Evolutionary conservation across 306 rosid genomes (phyloP).

Genomic region (Prunus salicina): DNA sequence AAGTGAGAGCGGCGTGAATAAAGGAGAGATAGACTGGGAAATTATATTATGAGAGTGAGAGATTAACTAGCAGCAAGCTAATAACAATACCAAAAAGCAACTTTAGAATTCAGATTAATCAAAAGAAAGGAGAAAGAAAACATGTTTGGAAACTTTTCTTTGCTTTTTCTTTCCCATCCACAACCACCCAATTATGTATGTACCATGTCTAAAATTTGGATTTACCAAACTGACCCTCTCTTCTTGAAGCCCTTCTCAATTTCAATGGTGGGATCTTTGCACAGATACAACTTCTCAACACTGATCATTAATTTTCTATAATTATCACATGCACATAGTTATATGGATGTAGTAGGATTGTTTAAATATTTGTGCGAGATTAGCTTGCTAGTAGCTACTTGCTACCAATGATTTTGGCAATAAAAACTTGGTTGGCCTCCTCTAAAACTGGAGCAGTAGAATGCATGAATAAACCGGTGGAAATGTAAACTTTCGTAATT

Average conservation of each 20-base stretch:
- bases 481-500: too few species aligned
- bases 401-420: neutral
- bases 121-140: constrained; percentile 9
- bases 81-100: constrained; percentile 11
- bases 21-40: constrained; percentile 66
- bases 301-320: neutral
- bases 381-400: neutral
- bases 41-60: constrained; percentile 1
- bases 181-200: constrained; percentile 34
- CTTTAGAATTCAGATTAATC: constrained; percentile 14
- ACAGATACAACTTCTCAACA: neutral
- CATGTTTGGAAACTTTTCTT: constrained; percentile 43
- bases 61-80: constrained; percentile 31
- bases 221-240: constrained; percentile 11
- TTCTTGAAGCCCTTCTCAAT: neutral
- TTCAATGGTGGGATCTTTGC: neutral
- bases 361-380: neutral
- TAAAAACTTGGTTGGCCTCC: neutral
- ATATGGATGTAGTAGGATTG: neutral
- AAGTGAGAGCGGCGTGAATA: constrained; percentile 82
- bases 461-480: neutral
- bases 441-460: neutral
- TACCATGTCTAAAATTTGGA: neutral
- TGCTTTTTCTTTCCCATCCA: constrained; percentile 23
- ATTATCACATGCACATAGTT: neutral